Percentiles rank a stretch among this genome's conserved stretches.
Conservation (phyloP, 1,284 basidiomycete genomes). For the Malassezia slooffiae region DNA sequence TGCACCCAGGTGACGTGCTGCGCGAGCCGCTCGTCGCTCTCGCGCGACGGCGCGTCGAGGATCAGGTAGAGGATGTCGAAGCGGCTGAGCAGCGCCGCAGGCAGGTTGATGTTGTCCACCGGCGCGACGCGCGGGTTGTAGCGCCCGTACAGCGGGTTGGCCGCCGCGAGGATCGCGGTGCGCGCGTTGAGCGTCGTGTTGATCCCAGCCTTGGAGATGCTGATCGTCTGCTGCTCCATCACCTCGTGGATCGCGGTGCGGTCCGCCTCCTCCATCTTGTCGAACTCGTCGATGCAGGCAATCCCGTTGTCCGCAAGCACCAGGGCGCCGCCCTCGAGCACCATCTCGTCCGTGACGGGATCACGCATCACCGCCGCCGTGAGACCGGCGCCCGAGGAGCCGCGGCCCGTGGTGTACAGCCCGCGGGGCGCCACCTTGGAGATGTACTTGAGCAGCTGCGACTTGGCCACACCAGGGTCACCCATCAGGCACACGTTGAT, state of each 20-base stretch:
- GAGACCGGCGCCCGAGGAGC: slow-evolving; percentile 93
- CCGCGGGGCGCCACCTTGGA: slow-evolving; percentile 95
- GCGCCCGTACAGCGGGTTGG: slow-evolving; percentile 92
- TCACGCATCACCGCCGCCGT: slow-evolving; percentile 99
- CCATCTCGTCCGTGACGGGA: slow-evolving; percentile 99
- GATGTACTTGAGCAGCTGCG: slow-evolving; percentile 94
- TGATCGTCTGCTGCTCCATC: slow-evolving; percentile 99
- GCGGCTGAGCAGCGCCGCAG: slow-evolving; percentile 85
- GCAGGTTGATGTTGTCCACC: slow-evolving; percentile 98
- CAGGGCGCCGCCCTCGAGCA: slow-evolving; percentile 93
- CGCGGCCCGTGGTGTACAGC: slow-evolving; percentile 95
- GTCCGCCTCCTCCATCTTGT: slow-evolving; percentile 99
- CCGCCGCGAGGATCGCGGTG: slow-evolving; percentile 92
- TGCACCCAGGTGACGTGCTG: slow-evolving; percentile 97
- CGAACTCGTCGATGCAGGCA: slow-evolving; percentile 99
- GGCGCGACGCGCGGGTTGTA: slow-evolving; percentile 97
- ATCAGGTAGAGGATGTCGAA: slow-evolving; percentile 97
- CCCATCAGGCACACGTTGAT: slow-evolving; percentile 98
- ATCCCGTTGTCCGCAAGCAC: slow-evolving; percentile 98
- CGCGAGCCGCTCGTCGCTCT: slow-evolving; percentile 89
- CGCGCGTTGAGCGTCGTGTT: slow-evolving; percentile 97
- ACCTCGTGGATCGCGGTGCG: slow-evolving; percentile 98
- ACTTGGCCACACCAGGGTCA: slow-evolving; percentile 98
- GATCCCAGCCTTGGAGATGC: slow-evolving; percentile 97
- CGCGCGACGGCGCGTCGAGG: slow-evolving; percentile 82